Evolutionary conservation across 2,329 filamentous ascomycete species (phyloP).

Genomic region (Botrytis hyacinthi): DNA sequence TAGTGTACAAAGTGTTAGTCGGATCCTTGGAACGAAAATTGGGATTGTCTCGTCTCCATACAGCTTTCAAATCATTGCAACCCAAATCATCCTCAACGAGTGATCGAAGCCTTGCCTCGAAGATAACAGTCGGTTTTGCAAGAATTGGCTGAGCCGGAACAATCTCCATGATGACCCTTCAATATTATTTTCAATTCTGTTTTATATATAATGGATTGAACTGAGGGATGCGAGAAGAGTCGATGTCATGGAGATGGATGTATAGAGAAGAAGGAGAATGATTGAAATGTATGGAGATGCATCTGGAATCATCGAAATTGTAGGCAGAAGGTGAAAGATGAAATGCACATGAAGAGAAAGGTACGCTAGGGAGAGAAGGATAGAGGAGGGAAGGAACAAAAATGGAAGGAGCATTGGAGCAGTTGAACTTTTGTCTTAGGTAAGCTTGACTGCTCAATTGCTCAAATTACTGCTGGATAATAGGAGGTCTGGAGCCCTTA

Average conservation of each 20-base stretch:
- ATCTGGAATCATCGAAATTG: background rate
- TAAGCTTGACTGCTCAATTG: background rate
- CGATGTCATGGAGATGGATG: background rate
- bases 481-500: too few relatives aligned
- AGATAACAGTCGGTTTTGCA: constrained; percentile 1
- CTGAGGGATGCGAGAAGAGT: background rate
- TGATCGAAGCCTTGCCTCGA: background rate
- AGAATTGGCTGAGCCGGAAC: background rate
- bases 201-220: background rate
- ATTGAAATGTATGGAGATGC: background rate
- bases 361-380: background rate
- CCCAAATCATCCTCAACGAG: background rate
- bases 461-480: too few relatives aligned
- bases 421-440: background rate
- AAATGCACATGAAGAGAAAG: background rate
- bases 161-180: background rate
- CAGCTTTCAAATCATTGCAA: background rate
- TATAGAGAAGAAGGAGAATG: background rate
- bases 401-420: background rate
- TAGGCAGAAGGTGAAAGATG: background rate
- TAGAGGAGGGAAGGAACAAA: background rate
- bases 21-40: background rate
- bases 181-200: background rate
- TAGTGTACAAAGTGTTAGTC: background rate
- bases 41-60: background rate